These are phyloP conservation scores for Sphagnum tenellum DNA, from an alignment of 225 moss, liverwort and hornwort genomes.

Conservation along the genomic window DNA sequence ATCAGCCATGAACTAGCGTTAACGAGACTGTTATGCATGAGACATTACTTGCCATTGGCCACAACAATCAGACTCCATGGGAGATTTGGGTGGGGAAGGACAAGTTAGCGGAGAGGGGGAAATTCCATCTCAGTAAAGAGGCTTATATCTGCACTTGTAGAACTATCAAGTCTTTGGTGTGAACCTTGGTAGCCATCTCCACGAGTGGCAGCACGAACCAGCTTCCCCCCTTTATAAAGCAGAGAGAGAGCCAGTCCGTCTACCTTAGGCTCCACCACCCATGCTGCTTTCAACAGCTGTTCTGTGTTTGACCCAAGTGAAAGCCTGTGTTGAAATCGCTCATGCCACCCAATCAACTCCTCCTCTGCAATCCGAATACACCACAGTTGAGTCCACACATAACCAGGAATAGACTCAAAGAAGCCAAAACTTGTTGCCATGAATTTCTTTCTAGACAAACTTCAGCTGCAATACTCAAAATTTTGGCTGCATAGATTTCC, in stretches of 20 bases:
- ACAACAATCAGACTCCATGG: too few relatives aligned
- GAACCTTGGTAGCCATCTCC: slow-evolving; percentile 82
- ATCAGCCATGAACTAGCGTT: slow-evolving; percentile 5
- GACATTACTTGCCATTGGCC: too few relatives aligned
- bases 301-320: slow-evolving; percentile 17
- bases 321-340: slow-evolving; percentile 64
- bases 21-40: not conserved
- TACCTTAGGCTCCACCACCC: slow-evolving; percentile 92
- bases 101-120: not conserved
- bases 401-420: too few relatives aligned
- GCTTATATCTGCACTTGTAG: too few relatives aligned
- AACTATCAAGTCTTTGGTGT: not conserved
- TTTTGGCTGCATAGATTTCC: too few relatives aligned
- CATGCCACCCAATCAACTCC: slow-evolving; percentile 62
- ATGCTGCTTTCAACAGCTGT: slow-evolving; percentile 26
- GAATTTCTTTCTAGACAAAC: too few relatives aligned
- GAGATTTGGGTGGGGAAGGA: not conserved
- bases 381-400: too few relatives aligned
- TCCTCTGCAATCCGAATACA: slow-evolving; percentile 22
- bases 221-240: slow-evolving; percentile 57
- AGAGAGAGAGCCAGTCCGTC: slow-evolving; percentile 86
- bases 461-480: too few relatives aligned
- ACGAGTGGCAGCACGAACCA: slow-evolving; percentile 72
- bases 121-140: not conserved
- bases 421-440: too few relatives aligned